These are phyloP conservation scores for Globisporangium radiosum DNA, from an alignment of 352 stramenopile species.

Conservation along the genomic window DNA sequence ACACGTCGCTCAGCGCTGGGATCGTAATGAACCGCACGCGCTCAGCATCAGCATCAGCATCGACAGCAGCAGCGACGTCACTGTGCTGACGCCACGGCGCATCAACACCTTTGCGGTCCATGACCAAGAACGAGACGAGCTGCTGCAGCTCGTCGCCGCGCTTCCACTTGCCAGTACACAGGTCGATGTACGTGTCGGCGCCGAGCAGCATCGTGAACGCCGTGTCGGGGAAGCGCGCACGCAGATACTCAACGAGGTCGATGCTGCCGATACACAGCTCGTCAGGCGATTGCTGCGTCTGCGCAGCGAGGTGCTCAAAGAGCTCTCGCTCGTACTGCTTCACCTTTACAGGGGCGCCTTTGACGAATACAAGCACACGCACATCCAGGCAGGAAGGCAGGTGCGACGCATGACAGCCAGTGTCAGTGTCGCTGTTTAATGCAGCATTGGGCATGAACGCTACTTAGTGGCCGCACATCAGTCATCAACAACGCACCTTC, in stretches of 20 bases:
- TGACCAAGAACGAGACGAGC: conserved; percentile 62
- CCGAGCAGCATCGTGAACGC: conserved; percentile 75
- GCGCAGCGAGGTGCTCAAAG: conserved; percentile 31
- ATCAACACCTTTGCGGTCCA: conserved; percentile 55
- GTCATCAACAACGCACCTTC: conserved; percentile 1
- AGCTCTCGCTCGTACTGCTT: conserved; percentile 63
- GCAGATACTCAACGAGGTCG: conserved; percentile 60
- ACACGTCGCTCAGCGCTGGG: conserved; percentile 60
- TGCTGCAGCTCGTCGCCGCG: conserved; percentile 62
- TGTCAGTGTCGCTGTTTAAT: neutral
- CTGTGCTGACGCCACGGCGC: conserved; percentile 23
- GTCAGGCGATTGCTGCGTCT: conserved; percentile 15
- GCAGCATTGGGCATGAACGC: too few relatives aligned
- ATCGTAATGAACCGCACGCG: conserved; percentile 49
- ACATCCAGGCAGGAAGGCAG: neutral
- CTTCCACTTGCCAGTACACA: conserved; percentile 85
- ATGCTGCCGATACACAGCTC: conserved; percentile 62
- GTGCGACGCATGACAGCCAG: neutral
- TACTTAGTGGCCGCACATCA: neutral
- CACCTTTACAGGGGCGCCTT: conserved; percentile 38
- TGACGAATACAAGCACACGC: too few relatives aligned
- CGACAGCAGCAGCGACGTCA: neutral
- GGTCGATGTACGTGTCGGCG: conserved; percentile 78
- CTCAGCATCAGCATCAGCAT: neutral
- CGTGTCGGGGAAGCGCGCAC: conserved; percentile 32